Evolutionary conservation across 139 green algal genomes (phyloP).

Genomic region (Bryopsis sp.): DNA sequence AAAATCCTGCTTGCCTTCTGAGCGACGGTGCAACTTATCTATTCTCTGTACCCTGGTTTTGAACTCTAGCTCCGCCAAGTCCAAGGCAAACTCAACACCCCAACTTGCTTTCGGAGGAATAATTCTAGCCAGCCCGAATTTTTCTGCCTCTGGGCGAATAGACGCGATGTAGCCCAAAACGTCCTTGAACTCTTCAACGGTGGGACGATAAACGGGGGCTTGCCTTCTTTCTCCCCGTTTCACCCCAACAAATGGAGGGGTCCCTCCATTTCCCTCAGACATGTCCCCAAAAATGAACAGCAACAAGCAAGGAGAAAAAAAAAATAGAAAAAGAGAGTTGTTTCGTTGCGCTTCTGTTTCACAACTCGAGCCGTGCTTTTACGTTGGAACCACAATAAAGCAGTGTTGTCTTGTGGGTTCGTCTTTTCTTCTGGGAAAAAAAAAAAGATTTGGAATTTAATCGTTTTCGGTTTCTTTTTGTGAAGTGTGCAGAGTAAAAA

Average conservation of each 20-base stretch:
- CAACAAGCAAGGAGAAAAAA: too few relatives aligned
- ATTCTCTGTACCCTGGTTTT: slow-evolving; percentile 64
- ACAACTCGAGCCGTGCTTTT: too few relatives aligned
- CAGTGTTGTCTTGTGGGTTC: too few relatives aligned
- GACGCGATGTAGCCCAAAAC: slow-evolving; percentile 58
- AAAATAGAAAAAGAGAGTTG: too few relatives aligned
- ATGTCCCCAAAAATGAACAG: too few relatives aligned
- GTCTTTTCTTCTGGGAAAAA: too few relatives aligned
- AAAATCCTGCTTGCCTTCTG: slow-evolving; percentile 32
- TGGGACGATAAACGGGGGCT: slow-evolving; percentile 61
- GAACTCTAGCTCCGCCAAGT: slow-evolving; percentile 49
- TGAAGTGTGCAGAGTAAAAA: too few relatives aligned
- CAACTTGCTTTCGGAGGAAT: slow-evolving; percentile 59
- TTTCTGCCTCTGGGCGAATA: slow-evolving; percentile 44
- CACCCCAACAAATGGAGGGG: not conserved
- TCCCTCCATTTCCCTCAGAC: too few relatives aligned
- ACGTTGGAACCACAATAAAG: too few relatives aligned
- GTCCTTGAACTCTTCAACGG: slow-evolving; percentile 46
- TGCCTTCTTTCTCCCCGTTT: not conserved
- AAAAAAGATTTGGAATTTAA: too few relatives aligned
- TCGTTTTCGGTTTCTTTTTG: too few relatives aligned
- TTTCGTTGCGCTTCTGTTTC: too few relatives aligned
- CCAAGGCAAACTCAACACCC: slow-evolving; percentile 50
- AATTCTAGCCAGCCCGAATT: slow-evolving; percentile 70
- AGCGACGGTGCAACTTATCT: slow-evolving; percentile 63